A percentile compares a stretch with the other conserved stretches of the same genome.
Conservation (phyloP, 2,329 filamentous ascomycete species). For the Scorias spongiosa region DNA sequence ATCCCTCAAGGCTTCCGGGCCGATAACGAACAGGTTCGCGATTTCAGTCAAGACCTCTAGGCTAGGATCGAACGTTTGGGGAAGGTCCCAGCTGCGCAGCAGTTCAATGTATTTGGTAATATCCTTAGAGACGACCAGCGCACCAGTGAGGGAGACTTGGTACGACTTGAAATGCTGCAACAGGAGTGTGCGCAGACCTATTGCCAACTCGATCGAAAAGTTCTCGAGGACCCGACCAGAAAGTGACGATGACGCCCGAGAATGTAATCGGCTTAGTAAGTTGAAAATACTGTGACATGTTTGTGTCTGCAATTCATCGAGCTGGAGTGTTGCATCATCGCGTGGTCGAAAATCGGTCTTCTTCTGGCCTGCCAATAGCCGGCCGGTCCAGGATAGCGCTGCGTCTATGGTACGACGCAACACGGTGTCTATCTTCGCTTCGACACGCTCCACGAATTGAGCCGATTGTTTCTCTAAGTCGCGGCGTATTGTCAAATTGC, state of each 20-base stretch:
- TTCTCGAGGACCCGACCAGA: constrained; percentile 71
- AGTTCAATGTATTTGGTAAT: constrained; percentile 85
- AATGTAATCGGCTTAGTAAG: constrained; percentile 56
- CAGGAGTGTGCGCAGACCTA: constrained; percentile 61
- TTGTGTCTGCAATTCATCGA: constrained; percentile 56
- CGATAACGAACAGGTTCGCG: constrained; percentile 89
- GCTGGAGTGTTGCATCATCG: constrained; percentile 61
- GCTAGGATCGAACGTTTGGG: constrained; percentile 37
- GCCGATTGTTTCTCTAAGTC: constrained; percentile 77
- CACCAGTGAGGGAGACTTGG: constrained; percentile 80
- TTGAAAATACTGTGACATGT: constrained; percentile 70
- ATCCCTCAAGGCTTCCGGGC: constrained; percentile 40
- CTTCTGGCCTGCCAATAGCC: constrained; percentile 60
- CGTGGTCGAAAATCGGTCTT: constrained; percentile 83
- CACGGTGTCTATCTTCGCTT: constrained; percentile 65
- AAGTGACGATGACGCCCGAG: constrained; percentile 50
- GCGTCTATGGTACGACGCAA: constrained; percentile 58
- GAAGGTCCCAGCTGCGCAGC: constrained; percentile 61
- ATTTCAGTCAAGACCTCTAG: constrained; percentile 87
- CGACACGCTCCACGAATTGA: constrained; percentile 58
- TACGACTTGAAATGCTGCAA: constrained; percentile 93
- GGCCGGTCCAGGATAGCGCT: constrained; percentile 59
- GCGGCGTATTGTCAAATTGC: constrained; percentile 76
- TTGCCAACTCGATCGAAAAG: constrained; percentile 70
- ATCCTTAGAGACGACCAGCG: constrained; percentile 90